Evolutionary conservation across 495 filamentous ascomycete genomes (phyloP), one percentile per base, ranked within the genome.

Genomic region (Cercophora newfieldiana): DNA sequence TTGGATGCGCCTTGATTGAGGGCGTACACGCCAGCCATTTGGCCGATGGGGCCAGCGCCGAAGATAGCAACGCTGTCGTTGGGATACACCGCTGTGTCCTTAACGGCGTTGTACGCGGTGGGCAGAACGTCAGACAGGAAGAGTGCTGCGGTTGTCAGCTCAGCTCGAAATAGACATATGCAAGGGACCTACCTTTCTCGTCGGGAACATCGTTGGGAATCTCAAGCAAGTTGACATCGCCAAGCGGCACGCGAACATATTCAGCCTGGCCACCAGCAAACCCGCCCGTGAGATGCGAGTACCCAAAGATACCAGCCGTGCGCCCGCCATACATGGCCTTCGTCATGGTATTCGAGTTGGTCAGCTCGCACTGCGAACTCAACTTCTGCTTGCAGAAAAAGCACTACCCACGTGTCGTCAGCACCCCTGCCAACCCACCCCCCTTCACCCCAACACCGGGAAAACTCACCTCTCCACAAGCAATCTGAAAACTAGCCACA

Each of bases 191-290:
- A 51, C 78, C 91, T 75, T 95, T 94, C 83, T 97, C 93, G 71
- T 96, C 92, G 0, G 92, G 91, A 0, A 97, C 89, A 62, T 86
- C 83, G 53, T 91, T 88, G 7, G 94, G 93, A 3, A 96, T 84
- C 63, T 87, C 86, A 7, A 97, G 84, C 21, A 96, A 81, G 69
- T 96, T 97, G 66, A 89, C 86, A 58, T 96, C 90, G n/a, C 85
- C 94, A 22, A 87, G 85, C 0, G 94, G 93, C 10, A 96, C 91
- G 0, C 94, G 87, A 8, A 91, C 86, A 65, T 93, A 96, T 75
- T 97, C 94, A 10, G 93, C 90, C 73, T 96, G 93, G 0, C 93
- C 92, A 49, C 93, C 93, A 12, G 93, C 91, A 72, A 93, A 97
- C 2, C 94, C 94, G 3, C 93, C 92, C 0, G 90, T 91, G 71